A percentile compares a stretch with the other conserved stretches of the same genome.
These are phyloP conservation scores for Myriosclerotinia curreyana DNA, from an alignment of 2,329 filamentous ascomycete genomes.

Conservation along the genomic window DNA sequence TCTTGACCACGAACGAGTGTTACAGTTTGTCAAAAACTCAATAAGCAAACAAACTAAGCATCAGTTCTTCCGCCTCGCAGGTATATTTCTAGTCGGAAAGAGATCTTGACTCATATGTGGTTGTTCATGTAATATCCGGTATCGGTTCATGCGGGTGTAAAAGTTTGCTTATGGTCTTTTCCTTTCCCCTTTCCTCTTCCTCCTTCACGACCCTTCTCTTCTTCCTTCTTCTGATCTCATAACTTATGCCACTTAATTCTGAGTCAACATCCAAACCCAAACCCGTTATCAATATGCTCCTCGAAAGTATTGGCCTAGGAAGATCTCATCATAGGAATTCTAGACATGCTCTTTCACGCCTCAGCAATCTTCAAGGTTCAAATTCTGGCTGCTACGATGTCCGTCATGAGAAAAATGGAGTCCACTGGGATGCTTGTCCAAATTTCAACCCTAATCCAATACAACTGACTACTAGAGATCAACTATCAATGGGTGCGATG, in stretches of 20 bases:
- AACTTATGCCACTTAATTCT: not conserved
- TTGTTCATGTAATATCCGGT: conserved; percentile 9
- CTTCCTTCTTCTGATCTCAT: not conserved
- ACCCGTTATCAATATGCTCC: not conserved
- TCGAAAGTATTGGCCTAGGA: conserved; percentile 6
- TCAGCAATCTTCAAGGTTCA: not conserved
- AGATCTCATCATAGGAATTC: conserved; percentile 11
- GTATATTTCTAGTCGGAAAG: conserved; percentile 1
- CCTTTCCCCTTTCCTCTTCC: not conserved
- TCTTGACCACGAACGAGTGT: conserved; percentile 4
- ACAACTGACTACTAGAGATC: conserved; percentile 7
- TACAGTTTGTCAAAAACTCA: conserved; percentile 10
- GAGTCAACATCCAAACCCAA: conserved; percentile 3
- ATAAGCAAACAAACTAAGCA: conserved; percentile 15
- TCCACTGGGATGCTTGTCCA: conserved; percentile 20
- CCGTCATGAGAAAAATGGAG: conserved; percentile 16
- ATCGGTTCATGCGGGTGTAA: not conserved
- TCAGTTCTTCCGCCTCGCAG: not conserved
- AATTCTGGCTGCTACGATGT: conserved; percentile 13
- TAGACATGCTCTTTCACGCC: conserved; percentile 12
- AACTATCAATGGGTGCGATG: not conserved
- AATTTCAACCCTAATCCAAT: conserved; percentile 10
- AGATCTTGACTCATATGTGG: conserved; percentile 11
- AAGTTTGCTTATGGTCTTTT: conserved; percentile 7
- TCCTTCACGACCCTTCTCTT: not conserved